Evolutionary conservation across 305 asterid genomes (phyloP), one percentile per base, ranked within the genome.

Genomic region (Fraxinus dipetala): DNA sequence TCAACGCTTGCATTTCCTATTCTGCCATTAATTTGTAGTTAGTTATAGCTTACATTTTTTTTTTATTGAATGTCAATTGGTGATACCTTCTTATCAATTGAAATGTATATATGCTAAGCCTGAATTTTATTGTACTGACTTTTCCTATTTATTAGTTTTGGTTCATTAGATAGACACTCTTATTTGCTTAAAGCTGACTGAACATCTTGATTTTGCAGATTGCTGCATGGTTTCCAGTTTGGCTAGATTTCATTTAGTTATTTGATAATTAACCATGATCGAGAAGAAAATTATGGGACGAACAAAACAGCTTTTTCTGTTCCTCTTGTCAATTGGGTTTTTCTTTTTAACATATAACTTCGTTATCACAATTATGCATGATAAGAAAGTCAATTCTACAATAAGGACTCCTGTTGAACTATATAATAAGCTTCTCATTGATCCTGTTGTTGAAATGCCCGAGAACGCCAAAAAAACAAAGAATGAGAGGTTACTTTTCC

Each of bases 381-480:
- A 86, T 78, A 80, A 72, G 83, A 34, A 65, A 28, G 79, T 35
- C 28, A 45, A 70, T 56, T 82, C 61, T 38, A 81, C 69, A 24
- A 83, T 65, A 77, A 76, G 34, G 84, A 10, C 36, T 36, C 32
- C 38, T 8, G 43, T 13, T 70, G 83, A 76, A 75, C 74, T 5
- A 61, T 77, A 14, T 13, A 72, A 43, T 35, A 84, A 18, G n/a
- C 45, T 79, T 35, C 18, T 75, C 11, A 20, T 65, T 40, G 96
- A 92, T 87, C 96, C 96, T 13, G 84, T 92, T 56, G 73, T 89
- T 40, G 84, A 85, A 87, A 90, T 88, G 91, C 94, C 94, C 11
- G 82, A 75, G 51, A 18, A 78, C 76, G 78, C 76, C 5, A 89
- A 81, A 73, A 87, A 76, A 78, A 9, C 34, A 1, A 84, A 79